Percentiles rank a stretch among this genome's conserved stretches.
These are phyloP conservation scores for Clarireedia hainanense DNA, from an alignment of 2,329 filamentous ascomycete species.

Conservation along the genomic window DNA sequence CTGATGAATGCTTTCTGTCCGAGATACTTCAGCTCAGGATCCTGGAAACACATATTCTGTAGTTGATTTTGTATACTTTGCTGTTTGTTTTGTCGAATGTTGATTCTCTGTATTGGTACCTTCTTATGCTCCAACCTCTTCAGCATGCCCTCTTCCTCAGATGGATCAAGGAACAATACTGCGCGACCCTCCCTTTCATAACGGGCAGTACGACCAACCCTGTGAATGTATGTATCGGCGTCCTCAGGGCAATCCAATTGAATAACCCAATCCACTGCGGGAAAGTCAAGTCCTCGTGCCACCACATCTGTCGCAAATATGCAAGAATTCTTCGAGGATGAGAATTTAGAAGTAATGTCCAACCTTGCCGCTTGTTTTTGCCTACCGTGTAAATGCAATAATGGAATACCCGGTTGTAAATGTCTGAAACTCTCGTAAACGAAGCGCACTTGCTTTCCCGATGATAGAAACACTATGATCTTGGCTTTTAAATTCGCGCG, in stretches of 20 bases:
- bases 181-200: slow-evolving; percentile 84
- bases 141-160: slow-evolving; percentile 87
- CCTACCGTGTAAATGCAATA: slow-evolving; percentile 86
- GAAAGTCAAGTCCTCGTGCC: slow-evolving; percentile 89
- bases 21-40: slow-evolving; percentile 86
- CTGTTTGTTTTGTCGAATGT: slow-evolving; percentile 83
- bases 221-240: slow-evolving; percentile 94
- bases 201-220: slow-evolving; percentile 88
- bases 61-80: slow-evolving; percentile 75
- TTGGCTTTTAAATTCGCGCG: slow-evolving; percentile 86
- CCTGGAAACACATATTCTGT: slow-evolving; percentile 93
- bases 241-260: slow-evolving; percentile 97
- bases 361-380: slow-evolving; percentile 87
- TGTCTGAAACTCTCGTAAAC: slow-evolving; percentile 90
- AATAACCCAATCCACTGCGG: slow-evolving; percentile 97
- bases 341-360: slow-evolving; percentile 81
- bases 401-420: slow-evolving; percentile 85
- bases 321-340: slow-evolving; percentile 72
- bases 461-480: slow-evolving; percentile 91
- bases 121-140: slow-evolving; percentile 80
- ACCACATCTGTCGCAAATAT: slow-evolving; percentile 95
- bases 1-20: slow-evolving; percentile 94
- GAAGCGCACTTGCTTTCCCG: slow-evolving; percentile 93
- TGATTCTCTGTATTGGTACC: slow-evolving; percentile 79
- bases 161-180: slow-evolving; percentile 85